phyloP scores from a whole-genome alignment of 768 basidiomycete species.

The Gloeopeniophorella convolvens region DNA sequence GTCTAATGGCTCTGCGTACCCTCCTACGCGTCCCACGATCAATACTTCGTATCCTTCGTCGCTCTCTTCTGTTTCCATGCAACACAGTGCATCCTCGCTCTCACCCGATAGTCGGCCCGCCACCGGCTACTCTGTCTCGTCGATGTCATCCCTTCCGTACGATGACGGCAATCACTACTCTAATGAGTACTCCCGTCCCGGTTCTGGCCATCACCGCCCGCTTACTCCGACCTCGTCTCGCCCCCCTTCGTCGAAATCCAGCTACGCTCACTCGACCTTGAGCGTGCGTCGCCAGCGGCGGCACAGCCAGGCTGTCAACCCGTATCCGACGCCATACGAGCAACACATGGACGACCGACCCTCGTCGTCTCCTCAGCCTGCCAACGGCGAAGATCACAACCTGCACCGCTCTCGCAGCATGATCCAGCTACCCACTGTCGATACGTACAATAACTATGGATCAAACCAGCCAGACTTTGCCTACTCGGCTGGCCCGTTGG shows the following conservation, averaged over 20 bases:
- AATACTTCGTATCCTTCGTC: slow-evolving; percentile 57
- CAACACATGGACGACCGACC: slow-evolving; percentile 28
- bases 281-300: slow-evolving; percentile 69
- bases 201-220: slow-evolving; percentile 62
- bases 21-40: slow-evolving; percentile 54
- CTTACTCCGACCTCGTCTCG: slow-evolving; percentile 60
- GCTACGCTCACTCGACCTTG: slow-evolving; percentile 45
- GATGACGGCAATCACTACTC: slow-evolving; percentile 43
- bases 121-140: slow-evolving; percentile 81
- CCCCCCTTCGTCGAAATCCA: slow-evolving; percentile 60
- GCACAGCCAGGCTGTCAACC: slow-evolving; percentile 83
- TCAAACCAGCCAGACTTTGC: slow-evolving; percentile 62
- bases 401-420: slow-evolving; percentile 78
- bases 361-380: slow-evolving; percentile 21
- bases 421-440: slow-evolving; percentile 72
- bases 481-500: slow-evolving; percentile 55
- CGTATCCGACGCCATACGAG: slow-evolving; percentile 79
- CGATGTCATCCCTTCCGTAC: slow-evolving; percentile 57
- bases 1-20: slow-evolving; percentile 38
- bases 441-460: slow-evolving; percentile 29
- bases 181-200: slow-evolving; percentile 61
- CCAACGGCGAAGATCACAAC: slow-evolving; percentile 36
- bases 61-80: slow-evolving; percentile 35
- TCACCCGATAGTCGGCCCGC: slow-evolving; percentile 84
- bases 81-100: slow-evolving; percentile 60